Evolutionary conservation across 2,329 filamentous ascomycete genomes (phyloP).

Genomic region (Periglandula ipomoeae): DNA sequence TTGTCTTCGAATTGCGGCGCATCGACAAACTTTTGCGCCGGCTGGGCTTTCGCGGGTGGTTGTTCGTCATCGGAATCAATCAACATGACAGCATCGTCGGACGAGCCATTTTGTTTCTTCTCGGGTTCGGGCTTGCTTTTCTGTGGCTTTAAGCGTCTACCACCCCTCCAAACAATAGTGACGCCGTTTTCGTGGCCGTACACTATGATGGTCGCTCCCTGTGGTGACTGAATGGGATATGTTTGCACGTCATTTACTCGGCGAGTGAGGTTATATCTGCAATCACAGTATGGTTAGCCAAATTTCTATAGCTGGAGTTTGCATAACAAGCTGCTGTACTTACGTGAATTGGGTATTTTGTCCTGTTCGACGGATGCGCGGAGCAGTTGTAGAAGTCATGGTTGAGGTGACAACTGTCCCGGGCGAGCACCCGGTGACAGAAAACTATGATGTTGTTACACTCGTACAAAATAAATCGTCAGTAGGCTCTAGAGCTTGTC

Average conservation of each 20-base stretch:
- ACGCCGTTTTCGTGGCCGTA: conserved; percentile 57
- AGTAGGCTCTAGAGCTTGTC: neutral
- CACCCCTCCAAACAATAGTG: conserved; percentile 53
- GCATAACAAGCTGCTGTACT: conserved; percentile 9
- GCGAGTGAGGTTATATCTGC: conserved; percentile 50
- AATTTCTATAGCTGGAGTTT: too few species aligned
- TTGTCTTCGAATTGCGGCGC: conserved; percentile 50
- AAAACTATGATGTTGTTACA: neutral
- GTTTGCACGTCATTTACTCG: conserved; percentile 51
- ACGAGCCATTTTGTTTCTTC: conserved; percentile 42
- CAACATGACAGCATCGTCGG: conserved; percentile 49
- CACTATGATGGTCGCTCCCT: conserved; percentile 53
- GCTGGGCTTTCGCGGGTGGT: conserved; percentile 23
- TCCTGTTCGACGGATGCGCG: conserved; percentile 36
- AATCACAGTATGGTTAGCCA: neutral
- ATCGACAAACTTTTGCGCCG: conserved; percentile 33
- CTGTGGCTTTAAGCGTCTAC: conserved; percentile 44
- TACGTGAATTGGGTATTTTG: conserved; percentile 42
- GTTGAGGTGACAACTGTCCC: conserved; percentile 4
- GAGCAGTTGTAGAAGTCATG: conserved; percentile 25
- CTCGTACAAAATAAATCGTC: neutral
- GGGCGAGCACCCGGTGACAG: conserved; percentile 8
- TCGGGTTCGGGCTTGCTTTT: conserved; percentile 23
- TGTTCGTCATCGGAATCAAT: conserved; percentile 56
- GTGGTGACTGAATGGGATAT: conserved; percentile 52